Percentiles rank a stretch among this genome's conserved stretches.
phyloP scores from a whole-genome alignment of 73 alveolate genomes.

The Paramecium biaurelia region DNA sequence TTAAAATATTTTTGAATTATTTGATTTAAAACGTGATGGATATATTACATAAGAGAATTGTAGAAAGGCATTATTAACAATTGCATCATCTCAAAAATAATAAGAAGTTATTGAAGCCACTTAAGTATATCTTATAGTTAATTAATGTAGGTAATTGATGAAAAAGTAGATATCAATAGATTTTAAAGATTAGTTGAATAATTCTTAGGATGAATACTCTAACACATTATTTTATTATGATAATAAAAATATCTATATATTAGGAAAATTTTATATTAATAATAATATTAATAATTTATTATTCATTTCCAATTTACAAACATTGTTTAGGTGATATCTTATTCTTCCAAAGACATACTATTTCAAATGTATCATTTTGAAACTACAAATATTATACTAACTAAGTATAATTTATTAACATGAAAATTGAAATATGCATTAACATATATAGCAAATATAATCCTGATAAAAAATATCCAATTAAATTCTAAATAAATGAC shows the following conservation, averaged over 20 bases:
- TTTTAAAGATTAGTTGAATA: slow-evolving; percentile 1
- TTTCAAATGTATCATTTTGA: background rate
- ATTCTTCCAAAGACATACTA: background rate
- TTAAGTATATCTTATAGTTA: background rate
- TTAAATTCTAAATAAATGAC: background rate
- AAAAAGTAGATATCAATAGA: background rate
- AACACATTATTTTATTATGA: background rate
- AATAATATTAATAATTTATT: background rate
- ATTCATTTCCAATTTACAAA: too few species aligned
- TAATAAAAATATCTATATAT: background rate
- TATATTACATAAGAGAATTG: slow-evolving; percentile 69
- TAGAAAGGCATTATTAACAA: slow-evolving; percentile 66
- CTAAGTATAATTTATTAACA: background rate
- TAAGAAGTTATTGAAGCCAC: slow-evolving; percentile 56
- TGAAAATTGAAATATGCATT: background rate
- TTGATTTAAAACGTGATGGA: slow-evolving; percentile 72
- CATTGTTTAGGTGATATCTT: background rate
- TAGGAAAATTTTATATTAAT: background rate
- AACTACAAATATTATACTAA: background rate
- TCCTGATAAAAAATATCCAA: slow-evolving; percentile 7
- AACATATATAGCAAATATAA: background rate
- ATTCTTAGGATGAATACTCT: slow-evolving; percentile 4
- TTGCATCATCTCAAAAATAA: slow-evolving; percentile 65
- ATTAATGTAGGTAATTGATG: background rate
- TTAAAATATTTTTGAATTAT: slow-evolving; percentile 65